Conservation (phyloP, 345 rosid species). For the Raphanus raphanistrum region DNA sequence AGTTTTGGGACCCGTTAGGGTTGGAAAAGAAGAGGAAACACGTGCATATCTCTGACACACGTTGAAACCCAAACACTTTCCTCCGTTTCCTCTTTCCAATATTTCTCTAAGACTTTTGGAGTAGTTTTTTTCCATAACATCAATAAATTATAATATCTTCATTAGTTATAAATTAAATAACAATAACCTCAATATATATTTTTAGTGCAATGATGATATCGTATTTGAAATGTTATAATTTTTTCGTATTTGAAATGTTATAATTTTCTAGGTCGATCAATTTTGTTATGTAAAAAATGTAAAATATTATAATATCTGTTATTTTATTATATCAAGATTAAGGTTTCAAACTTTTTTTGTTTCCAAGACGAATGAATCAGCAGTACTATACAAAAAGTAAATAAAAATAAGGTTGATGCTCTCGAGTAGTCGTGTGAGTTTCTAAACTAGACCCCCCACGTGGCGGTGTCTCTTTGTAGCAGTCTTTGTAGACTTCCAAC, state of each 20-base stretch:
- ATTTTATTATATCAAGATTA: background rate
- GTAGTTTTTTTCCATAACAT: background rate
- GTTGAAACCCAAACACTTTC: constrained; percentile 31
- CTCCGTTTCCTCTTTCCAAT: constrained; percentile 4
- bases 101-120: background rate
- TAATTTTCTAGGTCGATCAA: background rate
- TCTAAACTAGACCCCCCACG: constrained; percentile 23
- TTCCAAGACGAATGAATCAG: background rate
- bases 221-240: background rate
- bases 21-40: constrained; percentile 30
- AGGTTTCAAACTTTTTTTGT: background rate
- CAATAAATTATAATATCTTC: background rate
- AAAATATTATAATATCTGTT: background rate
- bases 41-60: constrained; percentile 38
- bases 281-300: background rate
- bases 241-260: too few relatives aligned
- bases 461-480: constrained; percentile 30
- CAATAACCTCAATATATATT: background rate
- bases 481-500: constrained; percentile 36
- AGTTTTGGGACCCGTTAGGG: constrained; percentile 16
- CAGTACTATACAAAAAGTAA: background rate
- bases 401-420: constrained; percentile 3
- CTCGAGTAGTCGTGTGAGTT: constrained; percentile 16
- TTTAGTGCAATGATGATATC: background rate
- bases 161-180: background rate